Evolutionary conservation across 768 basidiomycete genomes (phyloP).

Genomic region (Lentinula lateritia): DNA sequence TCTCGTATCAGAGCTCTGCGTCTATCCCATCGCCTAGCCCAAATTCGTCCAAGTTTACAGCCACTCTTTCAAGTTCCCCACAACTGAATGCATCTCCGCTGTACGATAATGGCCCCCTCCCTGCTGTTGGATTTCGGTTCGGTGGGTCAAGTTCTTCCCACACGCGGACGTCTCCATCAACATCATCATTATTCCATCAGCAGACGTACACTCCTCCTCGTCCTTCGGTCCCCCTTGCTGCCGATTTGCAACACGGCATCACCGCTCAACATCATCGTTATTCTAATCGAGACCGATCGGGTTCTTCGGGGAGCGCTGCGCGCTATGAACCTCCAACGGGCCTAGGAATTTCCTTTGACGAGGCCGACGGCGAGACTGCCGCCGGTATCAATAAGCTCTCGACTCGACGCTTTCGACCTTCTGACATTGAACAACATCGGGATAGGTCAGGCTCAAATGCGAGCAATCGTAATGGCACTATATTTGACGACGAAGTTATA

Average conservation of each 20-base stretch:
- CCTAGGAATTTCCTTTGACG: constrained; percentile 11
- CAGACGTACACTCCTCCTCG: constrained; percentile 11
- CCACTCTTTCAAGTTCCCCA: constrained; percentile 16
- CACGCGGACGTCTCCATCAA: constrained; percentile 14
- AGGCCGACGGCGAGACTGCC: constrained; percentile 14
- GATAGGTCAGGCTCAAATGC: constrained; percentile 9
- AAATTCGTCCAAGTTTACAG: constrained; percentile 5
- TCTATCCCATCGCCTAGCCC: constrained; percentile 14
- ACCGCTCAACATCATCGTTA: constrained; percentile 25
- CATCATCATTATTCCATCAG: constrained; percentile 1
- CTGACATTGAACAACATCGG: constrained; percentile 11
- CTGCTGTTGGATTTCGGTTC: constrained; percentile 18
- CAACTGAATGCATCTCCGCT: constrained; percentile 14
- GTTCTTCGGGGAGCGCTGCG: constrained; percentile 19
- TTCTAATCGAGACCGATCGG: constrained; percentile 30
- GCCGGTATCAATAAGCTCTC: constrained; percentile 23
- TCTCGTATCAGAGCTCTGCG: constrained; percentile 15
- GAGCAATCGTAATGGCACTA: constrained; percentile 21
- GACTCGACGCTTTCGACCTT: constrained; percentile 14
- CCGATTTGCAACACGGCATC: constrained; percentile 44
- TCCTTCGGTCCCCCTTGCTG: constrained; percentile 31
- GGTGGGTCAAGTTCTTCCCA: constrained; percentile 23
- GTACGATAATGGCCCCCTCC: constrained; percentile 16
- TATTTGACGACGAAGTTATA: constrained; percentile 26
- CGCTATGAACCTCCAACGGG: constrained; percentile 12